A percentile compares a stretch with the other conserved stretches of the same genome.
These are phyloP conservation scores for Ceratocystiopsis sp. DNA, from an alignment of 2,329 filamentous ascomycete species.

Conservation along the genomic window DNA sequence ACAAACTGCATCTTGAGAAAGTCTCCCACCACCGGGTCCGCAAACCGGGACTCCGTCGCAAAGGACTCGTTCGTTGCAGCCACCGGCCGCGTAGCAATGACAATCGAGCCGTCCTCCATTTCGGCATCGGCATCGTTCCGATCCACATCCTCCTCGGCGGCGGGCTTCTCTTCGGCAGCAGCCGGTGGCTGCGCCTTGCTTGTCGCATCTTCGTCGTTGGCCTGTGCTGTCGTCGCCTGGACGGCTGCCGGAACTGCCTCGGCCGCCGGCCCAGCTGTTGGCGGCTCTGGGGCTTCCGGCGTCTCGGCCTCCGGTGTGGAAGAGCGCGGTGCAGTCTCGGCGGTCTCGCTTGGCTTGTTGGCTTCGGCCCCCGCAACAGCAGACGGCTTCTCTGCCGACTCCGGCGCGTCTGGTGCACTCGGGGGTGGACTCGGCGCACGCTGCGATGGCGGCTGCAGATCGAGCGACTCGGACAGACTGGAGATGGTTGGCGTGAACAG, in stretches of 20 bases:
- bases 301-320: too few species aligned
- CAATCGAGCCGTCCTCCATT: constrained; percentile 14
- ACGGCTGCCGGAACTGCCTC: background rate
- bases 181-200: background rate
- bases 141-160: background rate
- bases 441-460: background rate
- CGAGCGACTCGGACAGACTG: constrained; percentile 7
- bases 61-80: background rate
- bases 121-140: constrained; percentile 7
- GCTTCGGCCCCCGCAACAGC: background rate
- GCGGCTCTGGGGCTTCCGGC: too few species aligned
- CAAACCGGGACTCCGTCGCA: background rate
- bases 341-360: background rate
- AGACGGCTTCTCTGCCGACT: background rate
- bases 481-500: constrained; percentile 12
- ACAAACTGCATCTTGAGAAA: constrained; percentile 94
- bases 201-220: constrained; percentile 1
- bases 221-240: background rate
- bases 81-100: constrained; percentile 4
- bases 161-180: background rate
- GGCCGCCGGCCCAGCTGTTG: background rate
- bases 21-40: constrained; percentile 73
- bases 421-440: background rate
- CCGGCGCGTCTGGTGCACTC: background rate
- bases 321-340: too few species aligned